These are phyloP conservation scores for Cytospora leucostoma DNA, from an alignment of 2,329 filamentous ascomycete species.

Conservation along the genomic window DNA sequence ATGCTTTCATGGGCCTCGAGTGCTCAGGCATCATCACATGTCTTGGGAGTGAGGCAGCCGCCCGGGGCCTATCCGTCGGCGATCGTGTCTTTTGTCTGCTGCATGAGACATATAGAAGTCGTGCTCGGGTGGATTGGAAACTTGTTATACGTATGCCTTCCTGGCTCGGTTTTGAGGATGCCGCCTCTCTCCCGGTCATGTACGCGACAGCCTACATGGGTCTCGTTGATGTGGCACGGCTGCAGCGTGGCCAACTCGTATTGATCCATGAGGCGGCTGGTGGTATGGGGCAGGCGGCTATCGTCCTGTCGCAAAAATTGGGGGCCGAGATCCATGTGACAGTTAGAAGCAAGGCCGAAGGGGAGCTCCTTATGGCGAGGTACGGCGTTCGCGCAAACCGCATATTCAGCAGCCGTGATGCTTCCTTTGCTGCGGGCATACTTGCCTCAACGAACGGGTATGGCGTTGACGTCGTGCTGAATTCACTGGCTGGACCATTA, in stretches of 20 bases:
- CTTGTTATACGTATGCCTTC: slow-evolving; percentile 28
- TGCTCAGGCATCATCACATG: slow-evolving; percentile 30
- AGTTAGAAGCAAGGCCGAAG: slow-evolving; percentile 34
- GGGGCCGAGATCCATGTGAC: slow-evolving; percentile 36
- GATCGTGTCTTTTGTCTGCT: slow-evolving; percentile 29
- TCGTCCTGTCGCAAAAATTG: slow-evolving; percentile 9
- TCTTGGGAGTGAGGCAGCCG: neutral
- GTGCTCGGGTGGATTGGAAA: slow-evolving; percentile 28
- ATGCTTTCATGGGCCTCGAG: slow-evolving; percentile 31
- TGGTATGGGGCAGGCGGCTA: slow-evolving; percentile 8
- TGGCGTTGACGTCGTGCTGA: slow-evolving; percentile 40
- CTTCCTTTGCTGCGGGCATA: slow-evolving; percentile 33
- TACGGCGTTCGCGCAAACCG: slow-evolving; percentile 34
- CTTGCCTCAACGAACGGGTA: slow-evolving; percentile 28
- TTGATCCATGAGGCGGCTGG: slow-evolving; percentile 33
- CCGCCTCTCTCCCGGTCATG: slow-evolving; percentile 29
- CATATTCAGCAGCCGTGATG: slow-evolving; percentile 36
- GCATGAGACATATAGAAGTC: slow-evolving; percentile 34
- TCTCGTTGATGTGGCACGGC: slow-evolving; percentile 29
- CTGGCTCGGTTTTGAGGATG: slow-evolving; percentile 19
- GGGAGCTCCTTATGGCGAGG: slow-evolving; percentile 30
- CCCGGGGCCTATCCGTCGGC: neutral
- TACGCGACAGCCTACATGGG: slow-evolving; percentile 34
- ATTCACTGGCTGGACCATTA: slow-evolving; percentile 42
- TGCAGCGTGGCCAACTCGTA: slow-evolving; percentile 29